Percentiles rank a stretch among this genome's conserved stretches.
These are phyloP conservation scores for Cystoderma amianthinum DNA, from an alignment of 768 basidiomycete genomes.

Conservation along the genomic window DNA sequence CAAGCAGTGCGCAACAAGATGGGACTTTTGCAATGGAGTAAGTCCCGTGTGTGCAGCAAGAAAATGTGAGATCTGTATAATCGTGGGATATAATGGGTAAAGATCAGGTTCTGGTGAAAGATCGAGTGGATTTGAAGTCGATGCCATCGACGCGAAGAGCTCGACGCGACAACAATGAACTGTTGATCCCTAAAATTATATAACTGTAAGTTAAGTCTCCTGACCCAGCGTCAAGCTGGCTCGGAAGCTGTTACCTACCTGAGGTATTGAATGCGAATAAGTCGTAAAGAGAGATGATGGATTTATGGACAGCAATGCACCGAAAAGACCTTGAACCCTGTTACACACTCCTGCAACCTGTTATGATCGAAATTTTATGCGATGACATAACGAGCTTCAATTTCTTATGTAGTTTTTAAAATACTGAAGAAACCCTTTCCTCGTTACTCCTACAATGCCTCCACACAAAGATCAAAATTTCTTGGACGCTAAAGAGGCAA, in stretches of 20 bases:
- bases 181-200: too few relatives aligned
- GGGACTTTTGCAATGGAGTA: conserved; percentile 55
- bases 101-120: conserved; percentile 74
- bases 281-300: too few relatives aligned
- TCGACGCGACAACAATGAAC: too few relatives aligned
- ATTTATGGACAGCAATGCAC: too few relatives aligned
- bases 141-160: neutral
- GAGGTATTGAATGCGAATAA: too few relatives aligned
- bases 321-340: too few relatives aligned
- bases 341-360: too few relatives aligned
- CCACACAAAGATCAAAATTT: conserved; percentile 48
- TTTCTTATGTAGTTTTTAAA: too few relatives aligned
- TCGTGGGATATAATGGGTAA: conserved; percentile 70
- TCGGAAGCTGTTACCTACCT: neutral
- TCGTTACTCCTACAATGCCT: conserved; percentile 39
- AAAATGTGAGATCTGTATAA: conserved; percentile 51
- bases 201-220: too few relatives aligned
- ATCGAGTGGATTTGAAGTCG: conserved; percentile 27
- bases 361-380: too few relatives aligned
- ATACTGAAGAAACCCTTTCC: too few relatives aligned
- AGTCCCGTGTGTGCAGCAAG: conserved; percentile 66
- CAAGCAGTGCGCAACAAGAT: conserved; percentile 70
- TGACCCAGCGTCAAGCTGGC: neutral
- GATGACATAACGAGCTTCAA: too few relatives aligned
- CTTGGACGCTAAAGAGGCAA: conserved; percentile 16